These are phyloP conservation scores for Aureoboletus auriporus DNA, from an alignment of 768 basidiomycete genomes.

Conservation along the genomic window DNA sequence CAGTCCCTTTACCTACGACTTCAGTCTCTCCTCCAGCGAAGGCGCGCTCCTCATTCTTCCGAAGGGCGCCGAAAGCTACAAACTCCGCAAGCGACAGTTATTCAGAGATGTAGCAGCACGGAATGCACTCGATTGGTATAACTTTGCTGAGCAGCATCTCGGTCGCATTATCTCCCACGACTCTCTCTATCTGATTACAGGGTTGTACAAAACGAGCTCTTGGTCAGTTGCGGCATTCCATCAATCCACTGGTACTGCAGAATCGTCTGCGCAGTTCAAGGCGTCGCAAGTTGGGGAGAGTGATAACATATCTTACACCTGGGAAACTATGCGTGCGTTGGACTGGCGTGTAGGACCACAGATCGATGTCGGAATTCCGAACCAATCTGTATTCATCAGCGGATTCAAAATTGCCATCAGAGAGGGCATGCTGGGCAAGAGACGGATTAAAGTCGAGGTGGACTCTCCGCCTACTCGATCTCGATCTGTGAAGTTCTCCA, in stretches of 20 bases:
- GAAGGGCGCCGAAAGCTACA: conserved; percentile 21
- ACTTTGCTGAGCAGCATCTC: conserved; percentile 15
- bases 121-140: conserved; percentile 26
- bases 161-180: conserved; percentile 16
- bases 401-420: conserved; percentile 21
- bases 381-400: conserved; percentile 20
- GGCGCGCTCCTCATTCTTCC: conserved; percentile 31
- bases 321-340: conserved; percentile 9
- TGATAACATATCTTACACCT: conserved; percentile 10
- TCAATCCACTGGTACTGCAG: neutral
- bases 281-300: conserved; percentile 1
- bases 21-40: conserved; percentile 15
- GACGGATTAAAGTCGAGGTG: neutral
- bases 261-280: conserved; percentile 14
- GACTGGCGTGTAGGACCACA: conserved; percentile 4
- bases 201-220: conserved; percentile 8
- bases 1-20: conserved; percentile 7
- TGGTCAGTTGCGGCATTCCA: conserved; percentile 26
- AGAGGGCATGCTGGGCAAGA: conserved; percentile 4
- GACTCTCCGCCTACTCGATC: neutral
- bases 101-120: conserved; percentile 20
- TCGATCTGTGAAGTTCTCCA: neutral
- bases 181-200: conserved; percentile 28
- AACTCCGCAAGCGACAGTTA: conserved; percentile 12
- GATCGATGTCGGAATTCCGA: neutral